Base-by-base conservation (phyloP, 441 rosid genomes). In the Dalechampia spathulata region DNA sequence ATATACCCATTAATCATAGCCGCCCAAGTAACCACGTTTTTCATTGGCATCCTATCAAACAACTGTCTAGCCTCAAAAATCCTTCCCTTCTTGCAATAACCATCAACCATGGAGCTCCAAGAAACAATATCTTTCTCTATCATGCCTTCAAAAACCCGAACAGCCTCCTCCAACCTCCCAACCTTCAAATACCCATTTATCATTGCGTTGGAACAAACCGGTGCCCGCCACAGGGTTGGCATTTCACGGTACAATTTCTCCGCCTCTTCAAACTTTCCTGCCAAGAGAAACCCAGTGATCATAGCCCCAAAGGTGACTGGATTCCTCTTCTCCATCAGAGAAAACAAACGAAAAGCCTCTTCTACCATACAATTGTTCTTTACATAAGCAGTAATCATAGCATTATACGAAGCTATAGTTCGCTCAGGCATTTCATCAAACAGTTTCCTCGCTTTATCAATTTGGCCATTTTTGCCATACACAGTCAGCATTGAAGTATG, bases 401-500 rank as follows among this genome's bases (percentile, higher is more conserved):
- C 96, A 48, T 85, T 87, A 61, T 79, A 81, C 2, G 90, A 73
- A 62, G 75, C 68, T 2, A 71, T 69, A 27, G 39, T 82, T 74
- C 85, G 80, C 0, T 67, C 77, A 41, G 85, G 88, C 86, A 87
- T 87, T 73, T 79, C 70, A 32, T 77, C 86, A 48, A 87, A 85
- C 75, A 83, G 15, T 40, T 78, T 37, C 50, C 73, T 67, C 26
- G 96, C 90, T 58, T 67, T 72, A 30, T 26, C 47, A 41, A 87
- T 68, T 20, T 72, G 72, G 40, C 90, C 83, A 26, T 85, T 83
- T 39, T 75, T 71, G 0, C 80, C 79, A 5, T 71, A 83, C 0
- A 69, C 93, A 0, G 93, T 72, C 34, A 87, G 74, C 86, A 87
- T 81, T 15, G 88, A 89, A n/a, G 86, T 87, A 78, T 86, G 77